Conservation (phyloP, 2,329 filamentous ascomycete species). For the Grosmannia serpens region DNA sequence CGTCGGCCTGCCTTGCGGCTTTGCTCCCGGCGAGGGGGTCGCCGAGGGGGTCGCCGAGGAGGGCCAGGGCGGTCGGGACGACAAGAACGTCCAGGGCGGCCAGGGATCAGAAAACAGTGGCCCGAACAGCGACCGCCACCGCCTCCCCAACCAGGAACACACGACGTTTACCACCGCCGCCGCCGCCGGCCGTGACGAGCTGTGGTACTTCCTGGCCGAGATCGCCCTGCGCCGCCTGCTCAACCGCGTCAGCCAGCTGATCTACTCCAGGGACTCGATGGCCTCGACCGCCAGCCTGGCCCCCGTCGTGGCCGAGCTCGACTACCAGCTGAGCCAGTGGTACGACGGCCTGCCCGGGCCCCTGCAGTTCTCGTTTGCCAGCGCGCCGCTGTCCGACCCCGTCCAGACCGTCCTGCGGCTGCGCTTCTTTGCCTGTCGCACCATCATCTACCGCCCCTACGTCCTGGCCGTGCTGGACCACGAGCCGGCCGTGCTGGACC, state of each 20-base stretch:
- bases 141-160: too few species aligned
- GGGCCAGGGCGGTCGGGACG: neutral
- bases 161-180: too few species aligned
- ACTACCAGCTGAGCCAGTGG: conserved; percentile 76
- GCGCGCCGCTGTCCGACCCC: conserved; percentile 51
- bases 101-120: too few species aligned
- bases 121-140: too few species aligned
- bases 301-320: conserved; percentile 67
- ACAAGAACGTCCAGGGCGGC: conserved; percentile 41
- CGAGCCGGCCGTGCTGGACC: conserved; percentile 59
- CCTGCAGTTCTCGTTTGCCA: conserved; percentile 65
- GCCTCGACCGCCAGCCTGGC: conserved; percentile 62
- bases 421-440: conserved; percentile 74
- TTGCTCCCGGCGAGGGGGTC: conserved; percentile 26
- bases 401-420: conserved; percentile 70
- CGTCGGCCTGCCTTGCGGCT: conserved; percentile 66
- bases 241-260: conserved; percentile 68
- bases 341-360: conserved; percentile 66
- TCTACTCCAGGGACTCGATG: conserved; percentile 64
- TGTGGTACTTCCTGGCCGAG: conserved; percentile 80
- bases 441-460: conserved; percentile 77
- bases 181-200: conserved; percentile 55
- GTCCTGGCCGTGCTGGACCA: conserved; percentile 71
- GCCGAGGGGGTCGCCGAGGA: conserved; percentile 31
- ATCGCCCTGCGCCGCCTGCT: conserved; percentile 67